Conservation (phyloP, 2,329 filamentous ascomycete species). For the Cladosporium sp. region DNA sequence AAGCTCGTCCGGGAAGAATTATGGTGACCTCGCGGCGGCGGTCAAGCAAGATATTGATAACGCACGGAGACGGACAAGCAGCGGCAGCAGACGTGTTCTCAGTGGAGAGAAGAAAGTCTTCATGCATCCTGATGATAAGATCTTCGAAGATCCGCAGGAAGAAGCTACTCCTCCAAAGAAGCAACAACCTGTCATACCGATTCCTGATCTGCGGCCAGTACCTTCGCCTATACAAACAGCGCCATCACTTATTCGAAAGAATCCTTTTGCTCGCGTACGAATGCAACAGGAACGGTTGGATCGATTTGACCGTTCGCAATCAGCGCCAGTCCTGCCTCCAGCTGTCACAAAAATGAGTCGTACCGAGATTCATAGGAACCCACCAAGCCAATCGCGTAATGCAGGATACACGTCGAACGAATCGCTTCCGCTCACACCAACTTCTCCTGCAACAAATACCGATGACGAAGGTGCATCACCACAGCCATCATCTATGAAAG, state of each 20-base stretch:
- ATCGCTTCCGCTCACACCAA: constrained; percentile 41
- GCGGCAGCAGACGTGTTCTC: constrained; percentile 68
- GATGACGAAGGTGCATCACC: neutral
- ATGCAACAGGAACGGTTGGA: constrained; percentile 51
- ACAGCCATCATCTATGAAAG: constrained; percentile 55
- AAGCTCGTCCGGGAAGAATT: constrained; percentile 32
- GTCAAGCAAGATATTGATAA: constrained; percentile 39
- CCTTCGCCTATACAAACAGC: constrained; percentile 35
- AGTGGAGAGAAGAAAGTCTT: constrained; percentile 71
- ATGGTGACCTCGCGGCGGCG: constrained; percentile 39
- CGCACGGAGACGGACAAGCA: constrained; percentile 56
- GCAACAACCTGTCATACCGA: constrained; percentile 24
- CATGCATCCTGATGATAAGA: constrained; percentile 70
- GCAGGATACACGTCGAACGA: constrained; percentile 75
- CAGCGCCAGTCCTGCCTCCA: constrained; percentile 46
- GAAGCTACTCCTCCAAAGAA: constrained; percentile 26
- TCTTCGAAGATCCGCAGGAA: constrained; percentile 83
- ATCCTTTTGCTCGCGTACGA: constrained; percentile 65
- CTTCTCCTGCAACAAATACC: constrained; percentile 30
- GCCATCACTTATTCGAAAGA: constrained; percentile 59
- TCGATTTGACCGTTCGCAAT: constrained; percentile 41
- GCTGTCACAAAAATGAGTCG: constrained; percentile 41
- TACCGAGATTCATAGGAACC: constrained; percentile 81
- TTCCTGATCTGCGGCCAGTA: constrained; percentile 33
- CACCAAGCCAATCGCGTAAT: constrained; percentile 79